Percentiles rank a stretch among this genome's conserved stretches.
phyloP scores from a whole-genome alignment of 1,284 basidiomycete genomes.

The Apiotrichum mycotoxinovorans region DNA sequence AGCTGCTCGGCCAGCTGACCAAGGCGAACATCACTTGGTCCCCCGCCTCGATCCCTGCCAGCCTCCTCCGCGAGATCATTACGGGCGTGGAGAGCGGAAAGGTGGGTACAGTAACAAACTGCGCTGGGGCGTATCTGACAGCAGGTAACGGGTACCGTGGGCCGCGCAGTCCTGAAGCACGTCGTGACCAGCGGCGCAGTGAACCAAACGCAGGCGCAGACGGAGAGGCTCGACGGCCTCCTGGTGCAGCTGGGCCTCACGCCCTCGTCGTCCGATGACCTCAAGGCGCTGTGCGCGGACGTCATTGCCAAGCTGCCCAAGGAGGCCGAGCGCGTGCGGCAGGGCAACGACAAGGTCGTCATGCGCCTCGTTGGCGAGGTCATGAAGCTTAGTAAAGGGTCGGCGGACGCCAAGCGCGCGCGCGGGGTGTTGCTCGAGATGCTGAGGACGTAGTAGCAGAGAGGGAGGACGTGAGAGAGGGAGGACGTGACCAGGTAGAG shows the following conservation, averaged over 20 bases:
- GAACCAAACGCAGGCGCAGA: neutral
- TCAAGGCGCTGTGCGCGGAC: slow-evolving; percentile 58
- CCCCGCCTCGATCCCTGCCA: slow-evolving; percentile 60
- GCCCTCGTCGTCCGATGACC: slow-evolving; percentile 26
- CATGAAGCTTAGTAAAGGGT: slow-evolving; percentile 78
- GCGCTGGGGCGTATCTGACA: neutral
- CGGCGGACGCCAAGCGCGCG: slow-evolving; percentile 60
- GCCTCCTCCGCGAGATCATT: slow-evolving; percentile 71
- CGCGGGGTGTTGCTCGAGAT: slow-evolving; percentile 40
- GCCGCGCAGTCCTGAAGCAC: slow-evolving; percentile 56
- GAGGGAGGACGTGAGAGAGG: neutral
- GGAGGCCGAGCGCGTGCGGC: slow-evolving; percentile 65
- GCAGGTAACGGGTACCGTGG: slow-evolving; percentile 56
- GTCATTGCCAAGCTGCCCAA: slow-evolving; percentile 66
- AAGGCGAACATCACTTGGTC: slow-evolving; percentile 61
- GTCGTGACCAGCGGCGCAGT: slow-evolving; percentile 53
- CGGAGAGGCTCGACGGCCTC: slow-evolving; percentile 54
- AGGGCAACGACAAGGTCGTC: slow-evolving; percentile 75
- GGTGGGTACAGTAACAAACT: slow-evolving; percentile 48
- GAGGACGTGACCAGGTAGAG: too few relatives aligned
- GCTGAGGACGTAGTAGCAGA: slow-evolving; percentile 17
- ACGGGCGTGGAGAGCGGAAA: slow-evolving; percentile 65
- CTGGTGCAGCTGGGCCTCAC: slow-evolving; percentile 39
- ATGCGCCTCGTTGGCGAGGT: slow-evolving; percentile 85
- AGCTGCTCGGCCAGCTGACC: slow-evolving; percentile 71